Evolutionary conservation across 1,284 basidiomycete species (phyloP), one percentile per base, ranked within the genome.

Genomic region (Xanthoconium separans): DNA sequence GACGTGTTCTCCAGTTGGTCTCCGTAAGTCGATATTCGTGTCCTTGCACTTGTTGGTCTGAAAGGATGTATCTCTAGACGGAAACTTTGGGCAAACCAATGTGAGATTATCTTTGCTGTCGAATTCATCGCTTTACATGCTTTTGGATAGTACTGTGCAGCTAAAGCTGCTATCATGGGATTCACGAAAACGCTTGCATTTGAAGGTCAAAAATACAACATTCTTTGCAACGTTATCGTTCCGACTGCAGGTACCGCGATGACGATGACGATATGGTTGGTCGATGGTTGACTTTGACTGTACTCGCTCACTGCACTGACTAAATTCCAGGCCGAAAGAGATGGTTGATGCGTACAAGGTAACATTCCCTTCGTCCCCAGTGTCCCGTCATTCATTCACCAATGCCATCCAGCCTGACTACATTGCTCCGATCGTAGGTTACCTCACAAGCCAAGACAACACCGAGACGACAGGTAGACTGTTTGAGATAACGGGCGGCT

Each of bases 311-410:
- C n/a, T n/a, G n/a, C 24, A 30, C 42, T 55, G 44, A 57, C 12
- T 18, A 27, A 34, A 39, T 31, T 39, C 11, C 62, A 92, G 89
- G 88, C 84, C 90, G 18, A 85, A 92, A 71, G 94, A 97, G 70
- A 92, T 95, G 88, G 87, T 98, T 36, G 88, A 97, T 58, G 91
- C 91, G 13, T 94, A 96, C 81, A 95, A 95, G 77, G 87, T 85
- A 51, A 15, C 36, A 39, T 22, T 65, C 47, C 3, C 37, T 47
- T 44, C 18, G 10, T 46, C 18, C 44, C 18, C 31, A 44, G 22
- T 15, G 30, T 39, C 8, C 27, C 12, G 12, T 43, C 29, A 22
- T 47, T 47, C 1, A 64, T 47, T 47, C 2, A 64, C 3, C 15
- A n/a, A 48, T 27, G 36, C 41, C 41, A 34, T 50, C 40, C 47